Evolutionary conservation across 257 asterid species (phyloP), one percentile per base, ranked within the genome.

Genomic region (Echium plantagineum): DNA sequence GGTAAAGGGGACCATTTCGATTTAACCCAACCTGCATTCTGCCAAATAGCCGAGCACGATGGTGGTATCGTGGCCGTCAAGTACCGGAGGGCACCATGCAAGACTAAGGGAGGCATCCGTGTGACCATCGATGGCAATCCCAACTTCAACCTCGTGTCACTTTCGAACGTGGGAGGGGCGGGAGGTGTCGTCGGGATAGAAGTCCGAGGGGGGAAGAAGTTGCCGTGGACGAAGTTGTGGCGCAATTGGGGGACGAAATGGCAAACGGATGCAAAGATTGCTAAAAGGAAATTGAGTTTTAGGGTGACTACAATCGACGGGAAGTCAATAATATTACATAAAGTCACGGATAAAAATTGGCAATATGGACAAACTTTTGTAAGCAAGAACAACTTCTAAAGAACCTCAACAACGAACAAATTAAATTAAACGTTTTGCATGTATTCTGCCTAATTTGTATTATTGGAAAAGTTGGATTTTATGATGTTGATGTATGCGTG

Each of bases 221-320:
- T 48, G 21, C 81, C 85, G 1, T 78, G 83, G 87, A 9, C 21
- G 4, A 12, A 19, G 1, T 52, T 81, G 79, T 28, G 3, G 0
- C 62, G 83, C 0, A 76, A 76, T 32, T 81, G 82, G 85, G 87
- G 82, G 2, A 70, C 71, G 21, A 69, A 71, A n/a, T 76, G 85
- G 79, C 58, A 75, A 30, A 20, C 75, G 1, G 22, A 21, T 0
- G 10, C 26, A 10, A 57, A 16, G 15, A 21, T 71, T 35, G 46
- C 46, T 35, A 35, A 35, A 42, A 10, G 49, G 5, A 42, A 42
- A 13, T 42, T 89, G 4, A 77, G 88, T 59, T 86, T 89, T 32
- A 85, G 83, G 73, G 67, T 89, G 3, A 80, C 81, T 21, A 69
- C 76, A 67, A 75, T 89, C 26, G 88, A 83, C 63, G 86, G 86